Evolutionary conservation across 768 basidiomycete genomes (phyloP), one percentile per base, ranked within the genome.

Genomic region (Kwoniella botswanensis): DNA sequence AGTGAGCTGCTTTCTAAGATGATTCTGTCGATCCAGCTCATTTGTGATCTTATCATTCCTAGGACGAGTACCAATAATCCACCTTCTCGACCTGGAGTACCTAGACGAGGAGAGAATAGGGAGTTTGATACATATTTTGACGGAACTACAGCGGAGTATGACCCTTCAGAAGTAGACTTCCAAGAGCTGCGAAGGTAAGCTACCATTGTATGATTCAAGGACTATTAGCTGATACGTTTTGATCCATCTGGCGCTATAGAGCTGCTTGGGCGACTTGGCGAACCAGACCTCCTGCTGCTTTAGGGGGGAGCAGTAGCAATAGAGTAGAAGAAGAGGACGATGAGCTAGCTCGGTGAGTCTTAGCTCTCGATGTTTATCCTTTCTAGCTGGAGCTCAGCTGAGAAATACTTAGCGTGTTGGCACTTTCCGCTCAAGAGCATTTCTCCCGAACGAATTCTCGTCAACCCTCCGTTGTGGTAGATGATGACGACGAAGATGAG

Each of bases 191-290:
- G 76, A 62, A 65, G 69, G 78, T 79, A 3, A 74, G 73, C 64
- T 62, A n/a, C n/a, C n/a, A 22, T 2, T 21, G 13, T 29, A 7
- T 60, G 18, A 35, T 68, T n/a, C n/a, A n/a, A n/a, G 63, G 68
- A 70, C 41, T 17, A 22, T 42, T 44, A 24, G 46, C 46, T 50
- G 2, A 50, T 50, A 50, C 4, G 6, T 7, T 35, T 35, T 35
- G 35, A 35, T 35, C 35, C 1, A 17, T 17, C 3, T 50, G 3
- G 5, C 12, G 41, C 44, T 53, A 15, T 58, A 76, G 76, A 44
- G 79, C 79, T n/a, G 67, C 74, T 21, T 80, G 79, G 79, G 75
- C 74, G 0, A 80, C 79, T 3, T 80, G 76, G 79, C 71, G 65
- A 46, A 76, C 67, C 11, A 71, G 61, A 13, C 71, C 75, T 12